Conservation (phyloP, 2,329 filamentous ascomycete species). For the Graphium sp. region DNA sequence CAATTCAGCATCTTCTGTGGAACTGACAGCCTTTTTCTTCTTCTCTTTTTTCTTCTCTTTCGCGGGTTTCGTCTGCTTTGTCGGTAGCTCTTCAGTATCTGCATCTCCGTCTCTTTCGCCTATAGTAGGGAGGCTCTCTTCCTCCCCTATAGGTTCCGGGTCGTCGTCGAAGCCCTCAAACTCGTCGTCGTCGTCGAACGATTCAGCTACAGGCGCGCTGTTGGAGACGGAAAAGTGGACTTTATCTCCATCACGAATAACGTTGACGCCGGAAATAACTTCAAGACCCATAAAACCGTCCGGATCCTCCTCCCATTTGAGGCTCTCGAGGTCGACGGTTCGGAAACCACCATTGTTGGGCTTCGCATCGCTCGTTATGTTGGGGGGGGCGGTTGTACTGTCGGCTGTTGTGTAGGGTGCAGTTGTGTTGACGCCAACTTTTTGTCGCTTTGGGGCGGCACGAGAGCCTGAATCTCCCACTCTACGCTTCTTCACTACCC, state of each 20-base stretch:
- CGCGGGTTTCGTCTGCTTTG: constrained; percentile 12
- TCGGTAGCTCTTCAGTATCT: constrained; percentile 5
- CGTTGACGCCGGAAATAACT: constrained; percentile 78
- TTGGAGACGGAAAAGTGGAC: constrained; percentile 35
- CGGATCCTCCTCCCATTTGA: constrained; percentile 60
- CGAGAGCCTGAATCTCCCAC: too few relatives aligned
- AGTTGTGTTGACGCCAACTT: too few relatives aligned
- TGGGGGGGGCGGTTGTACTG: too few relatives aligned
- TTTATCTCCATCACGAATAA: constrained; percentile 49
- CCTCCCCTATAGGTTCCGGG: constrained; percentile 14
- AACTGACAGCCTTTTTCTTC: constrained; percentile 15
- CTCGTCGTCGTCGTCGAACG: constrained; percentile 28
- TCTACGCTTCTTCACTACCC: too few relatives aligned
- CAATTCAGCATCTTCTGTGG: constrained; percentile 9
- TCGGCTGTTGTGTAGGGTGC: too few relatives aligned
- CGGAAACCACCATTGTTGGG: constrained; percentile 6
- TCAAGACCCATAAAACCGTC: constrained; percentile 87
- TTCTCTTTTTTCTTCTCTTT: constrained; percentile 12
- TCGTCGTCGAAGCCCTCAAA: constrained; percentile 49
- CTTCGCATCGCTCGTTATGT: too few relatives aligned
- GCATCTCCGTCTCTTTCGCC: constrained; percentile 11
- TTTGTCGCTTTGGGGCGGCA: too few relatives aligned
- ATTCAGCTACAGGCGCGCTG: constrained; percentile 6
- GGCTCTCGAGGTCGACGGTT: constrained; percentile 25
- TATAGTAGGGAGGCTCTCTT: constrained; percentile 14